Evolutionary conservation across 768 basidiomycete genomes (phyloP).

Genomic region (Tubosaeta sp.): DNA sequence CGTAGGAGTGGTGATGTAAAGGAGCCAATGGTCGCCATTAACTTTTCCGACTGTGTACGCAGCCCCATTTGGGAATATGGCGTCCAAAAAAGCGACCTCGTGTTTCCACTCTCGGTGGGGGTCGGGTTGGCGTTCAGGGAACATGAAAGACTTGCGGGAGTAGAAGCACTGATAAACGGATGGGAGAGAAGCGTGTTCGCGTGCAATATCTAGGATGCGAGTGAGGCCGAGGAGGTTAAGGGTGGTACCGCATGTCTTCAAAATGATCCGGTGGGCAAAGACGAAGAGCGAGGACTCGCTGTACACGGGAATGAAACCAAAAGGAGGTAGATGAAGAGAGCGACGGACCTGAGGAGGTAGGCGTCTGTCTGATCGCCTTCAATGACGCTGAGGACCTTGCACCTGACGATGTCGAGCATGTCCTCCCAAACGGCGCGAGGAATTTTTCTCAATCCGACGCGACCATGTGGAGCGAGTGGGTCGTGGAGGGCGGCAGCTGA

Average conservation of each 20-base stretch:
- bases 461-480: constrained; percentile 35
- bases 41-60: constrained; percentile 97
- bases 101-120: constrained; percentile 93
- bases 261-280: constrained; percentile 89
- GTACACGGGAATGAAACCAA: constrained; percentile 10
- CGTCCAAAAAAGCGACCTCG: constrained; percentile 89
- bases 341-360: constrained; percentile 85
- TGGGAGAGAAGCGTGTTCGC: constrained; percentile 56
- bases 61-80: constrained; percentile 80
- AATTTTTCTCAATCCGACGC: constrained; percentile 73
- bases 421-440: constrained; percentile 84
- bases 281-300: constrained; percentile 98
- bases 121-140: constrained; percentile 90
- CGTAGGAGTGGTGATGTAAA: constrained; percentile 78
- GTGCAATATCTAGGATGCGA: constrained; percentile 91
- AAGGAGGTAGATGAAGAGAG: neutral
- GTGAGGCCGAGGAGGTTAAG: constrained; percentile 94
- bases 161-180: constrained; percentile 92
- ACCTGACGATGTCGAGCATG: constrained; percentile 95
- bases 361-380: constrained; percentile 91
- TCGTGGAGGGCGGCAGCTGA: constrained; percentile 57
- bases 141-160: constrained; percentile 98
- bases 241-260: constrained; percentile 99
- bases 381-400: constrained; percentile 89
- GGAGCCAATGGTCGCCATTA: constrained; percentile 98